Evolutionary conservation across 345 rosid genomes (phyloP).

Genomic region (Syzygium grande): DNA sequence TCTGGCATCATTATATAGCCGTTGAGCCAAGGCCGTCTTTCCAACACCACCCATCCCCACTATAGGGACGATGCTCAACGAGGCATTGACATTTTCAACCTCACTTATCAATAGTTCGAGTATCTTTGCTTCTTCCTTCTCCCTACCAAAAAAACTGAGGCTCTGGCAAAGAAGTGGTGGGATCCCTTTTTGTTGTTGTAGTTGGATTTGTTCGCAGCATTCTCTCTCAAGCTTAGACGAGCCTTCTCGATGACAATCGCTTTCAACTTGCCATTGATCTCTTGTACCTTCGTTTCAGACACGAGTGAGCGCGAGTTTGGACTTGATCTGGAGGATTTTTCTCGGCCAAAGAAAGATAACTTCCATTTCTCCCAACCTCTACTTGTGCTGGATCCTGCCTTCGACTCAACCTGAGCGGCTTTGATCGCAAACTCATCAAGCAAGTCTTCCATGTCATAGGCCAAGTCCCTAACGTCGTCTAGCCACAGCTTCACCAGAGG

Average conservation of each 20-base stretch:
- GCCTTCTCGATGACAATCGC: not conserved
- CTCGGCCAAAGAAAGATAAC: not conserved
- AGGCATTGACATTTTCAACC: not conserved
- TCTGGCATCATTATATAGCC: not conserved
- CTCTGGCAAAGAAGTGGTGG: not conserved
- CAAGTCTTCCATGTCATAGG: not conserved
- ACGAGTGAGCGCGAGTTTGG: accelerated
- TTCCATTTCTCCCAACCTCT: not conserved
- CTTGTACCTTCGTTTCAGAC: not conserved
- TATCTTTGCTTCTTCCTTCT: not conserved
- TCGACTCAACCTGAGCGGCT: accelerated
- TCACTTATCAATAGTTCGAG: not conserved
- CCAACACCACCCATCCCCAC: not conserved
- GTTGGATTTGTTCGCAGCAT: not conserved
- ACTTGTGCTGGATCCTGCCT: not conserved
- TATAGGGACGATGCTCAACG: not conserved
- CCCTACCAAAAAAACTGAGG: not conserved
- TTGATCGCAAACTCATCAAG: accelerated
- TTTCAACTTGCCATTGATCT: not conserved
- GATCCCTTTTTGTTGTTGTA: not conserved
- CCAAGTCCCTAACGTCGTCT: not conserved
- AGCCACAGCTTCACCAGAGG: not conserved
- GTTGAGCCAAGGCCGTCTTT: not conserved
- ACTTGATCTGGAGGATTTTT: accelerated
- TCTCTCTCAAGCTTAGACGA: not conserved